Conservation (phyloP, 2,329 filamentous ascomycete species). For the Didymella keratinophila region DNA sequence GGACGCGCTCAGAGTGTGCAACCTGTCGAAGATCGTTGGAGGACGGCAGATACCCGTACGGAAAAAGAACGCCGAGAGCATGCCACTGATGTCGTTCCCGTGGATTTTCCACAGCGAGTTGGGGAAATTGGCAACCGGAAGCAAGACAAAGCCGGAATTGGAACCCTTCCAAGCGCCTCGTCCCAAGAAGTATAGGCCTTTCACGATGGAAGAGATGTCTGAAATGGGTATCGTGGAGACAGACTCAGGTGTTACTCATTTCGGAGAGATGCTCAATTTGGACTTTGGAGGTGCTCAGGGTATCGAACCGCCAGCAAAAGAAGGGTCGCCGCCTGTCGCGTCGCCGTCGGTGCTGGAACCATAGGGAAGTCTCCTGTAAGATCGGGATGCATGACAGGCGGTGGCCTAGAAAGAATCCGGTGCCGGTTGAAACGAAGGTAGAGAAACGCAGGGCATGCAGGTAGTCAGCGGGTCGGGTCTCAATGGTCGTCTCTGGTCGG, state of each 20-base stretch:
- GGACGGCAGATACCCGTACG: slow-evolving; percentile 49
- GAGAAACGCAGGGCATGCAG: background rate
- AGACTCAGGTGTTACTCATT: slow-evolving; percentile 41
- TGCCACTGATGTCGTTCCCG: slow-evolving; percentile 91
- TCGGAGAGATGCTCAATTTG: slow-evolving; percentile 48
- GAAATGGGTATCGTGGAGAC: slow-evolving; percentile 40
- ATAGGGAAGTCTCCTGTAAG: background rate
- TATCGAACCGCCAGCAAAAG: background rate
- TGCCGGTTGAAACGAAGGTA: background rate
- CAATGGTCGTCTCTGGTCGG: background rate
- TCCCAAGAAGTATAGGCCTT: background rate
- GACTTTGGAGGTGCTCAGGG: slow-evolving; percentile 23
- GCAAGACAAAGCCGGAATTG: background rate
- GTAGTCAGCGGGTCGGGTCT: background rate
- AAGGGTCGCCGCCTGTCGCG: background rate
- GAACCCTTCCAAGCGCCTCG: background rate
- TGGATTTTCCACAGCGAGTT: slow-evolving; percentile 85
- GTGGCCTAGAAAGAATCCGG: background rate
- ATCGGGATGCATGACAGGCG: background rate
- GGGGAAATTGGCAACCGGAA: slow-evolving; percentile 68
- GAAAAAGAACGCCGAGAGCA: slow-evolving; percentile 59
- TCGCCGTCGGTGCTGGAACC: background rate
- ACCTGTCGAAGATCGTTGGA: slow-evolving; percentile 50
- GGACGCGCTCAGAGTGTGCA: slow-evolving; percentile 63
- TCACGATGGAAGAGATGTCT: background rate